These are phyloP conservation scores for Liquidambar formosana DNA, from an alignment of 164 flowering plant genomes.

Conservation along the genomic window DNA sequence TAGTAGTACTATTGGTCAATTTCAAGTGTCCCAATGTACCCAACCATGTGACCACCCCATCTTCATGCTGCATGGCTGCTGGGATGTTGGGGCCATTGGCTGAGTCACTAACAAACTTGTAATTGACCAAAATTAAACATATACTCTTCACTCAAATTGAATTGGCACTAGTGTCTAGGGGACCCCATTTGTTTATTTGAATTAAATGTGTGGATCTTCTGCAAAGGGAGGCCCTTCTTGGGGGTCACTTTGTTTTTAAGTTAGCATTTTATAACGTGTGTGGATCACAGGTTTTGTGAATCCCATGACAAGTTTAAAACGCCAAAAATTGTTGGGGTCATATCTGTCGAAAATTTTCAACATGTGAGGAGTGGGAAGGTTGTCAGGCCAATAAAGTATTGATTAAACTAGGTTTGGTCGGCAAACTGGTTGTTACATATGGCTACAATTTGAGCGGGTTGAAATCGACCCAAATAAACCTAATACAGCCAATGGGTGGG, in stretches of 20 bases:
- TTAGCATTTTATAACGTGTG: neutral
- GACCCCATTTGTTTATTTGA: constrained; percentile 1
- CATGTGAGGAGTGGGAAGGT: too few species aligned
- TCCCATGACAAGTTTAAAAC: constrained; percentile 1
- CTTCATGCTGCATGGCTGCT: neutral
- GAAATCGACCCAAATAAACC: too few species aligned
- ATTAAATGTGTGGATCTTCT: constrained; percentile 8
- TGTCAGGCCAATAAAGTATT: neutral
- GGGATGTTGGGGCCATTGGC: neutral
- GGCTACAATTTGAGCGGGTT: too few species aligned
- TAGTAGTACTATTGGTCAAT: neutral
- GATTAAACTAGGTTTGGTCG: neutral
- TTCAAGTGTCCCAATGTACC: neutral
- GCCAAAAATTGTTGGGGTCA: constrained; percentile 1
- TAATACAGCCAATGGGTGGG: too few species aligned
- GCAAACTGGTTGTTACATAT: too few species aligned
- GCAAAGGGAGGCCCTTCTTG: constrained; percentile 6
- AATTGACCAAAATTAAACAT: constrained; percentile 1
- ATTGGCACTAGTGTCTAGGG: neutral
- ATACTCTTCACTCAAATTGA: neutral
- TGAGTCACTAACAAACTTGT: neutral
- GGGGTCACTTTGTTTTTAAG: constrained; percentile 10
- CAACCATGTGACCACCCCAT: neutral
- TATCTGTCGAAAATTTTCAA: neutral
- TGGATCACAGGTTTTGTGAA: constrained; percentile 10